Evolutionary conservation across 495 filamentous ascomycete genomes (phyloP), one percentile per base, ranked within the genome.

Genomic region (Xanthoparmelia taractica): DNA sequence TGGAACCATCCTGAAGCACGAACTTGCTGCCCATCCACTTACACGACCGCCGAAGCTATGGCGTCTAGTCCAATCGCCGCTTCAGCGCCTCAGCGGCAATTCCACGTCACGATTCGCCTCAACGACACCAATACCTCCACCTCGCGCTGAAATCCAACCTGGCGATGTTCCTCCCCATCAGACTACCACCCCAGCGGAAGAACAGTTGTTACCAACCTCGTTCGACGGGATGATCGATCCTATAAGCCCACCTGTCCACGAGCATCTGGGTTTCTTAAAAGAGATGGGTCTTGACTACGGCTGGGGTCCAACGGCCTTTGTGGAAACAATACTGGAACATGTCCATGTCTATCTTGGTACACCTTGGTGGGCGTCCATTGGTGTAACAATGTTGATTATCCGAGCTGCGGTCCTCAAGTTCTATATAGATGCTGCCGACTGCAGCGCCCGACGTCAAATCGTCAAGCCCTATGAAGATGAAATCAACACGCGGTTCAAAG

Each of bases 241-340:
- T 41, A 11, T 52, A 25, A 66, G 83, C 55, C 72, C 76, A 33
- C 69, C 11, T 78, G 33, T 66, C 8, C 23, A 87, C 25, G 88
- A 90, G 65, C 77, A 83, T 25, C 85, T 94, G 64, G 94, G 94
- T 58, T 96, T 90, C 68, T 79, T 98, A 58, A 87, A 89, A 67
- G 80, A 82, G 1, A 75, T 96, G 27, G 94, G 94, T 2, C 74
- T 97, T 27, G 90, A 96, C 65, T 97, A 84, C 69, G 90, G 92
- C 69, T 91, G 78, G 78, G 92, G 94, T 29, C 80, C 86, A 4
- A 87, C 89, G 0, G 70, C 84, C 1, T 63, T 82, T 13, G 81
- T 94, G 60, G 78, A 97, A 77, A 89, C 76, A 75, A 5, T 85
- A 11, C 74, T 97, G 37, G 94, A 98, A 75, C 85, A 92, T 69